Conservation (phyloP, 305 asterid species). For the Solanum hybrid region DNA sequence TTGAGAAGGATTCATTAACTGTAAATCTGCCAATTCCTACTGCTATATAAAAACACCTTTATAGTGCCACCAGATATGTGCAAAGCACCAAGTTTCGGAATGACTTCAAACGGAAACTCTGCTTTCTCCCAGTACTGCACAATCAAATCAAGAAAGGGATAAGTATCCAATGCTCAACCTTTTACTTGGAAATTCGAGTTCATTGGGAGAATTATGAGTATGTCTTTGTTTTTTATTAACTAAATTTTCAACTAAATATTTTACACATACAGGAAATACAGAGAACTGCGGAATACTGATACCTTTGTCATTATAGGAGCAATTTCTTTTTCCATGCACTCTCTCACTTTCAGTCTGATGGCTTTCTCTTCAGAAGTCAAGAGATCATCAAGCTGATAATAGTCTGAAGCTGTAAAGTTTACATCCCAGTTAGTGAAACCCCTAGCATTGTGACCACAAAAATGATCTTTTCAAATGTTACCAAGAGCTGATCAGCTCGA, state of each 20-base stretch:
- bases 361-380: slow-evolving; percentile 23
- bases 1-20: neutral
- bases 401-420: slow-evolving; percentile 29
- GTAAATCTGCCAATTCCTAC: neutral
- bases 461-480: neutral
- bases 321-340: slow-evolving; percentile 36
- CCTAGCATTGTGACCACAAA: neutral
- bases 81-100: slow-evolving; percentile 83
- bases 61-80: slow-evolving; percentile 75
- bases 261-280: neutral
- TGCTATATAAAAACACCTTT: slow-evolving; percentile 39
- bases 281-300: neutral
- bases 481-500: neutral
- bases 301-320: slow-evolving; percentile 38
- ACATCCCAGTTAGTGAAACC: neutral
- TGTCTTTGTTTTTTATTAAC: neutral
- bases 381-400: slow-evolving; percentile 36
- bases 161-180: neutral
- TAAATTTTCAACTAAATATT: neutral
- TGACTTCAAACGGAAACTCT: slow-evolving; percentile 85
- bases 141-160: neutral
- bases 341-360: slow-evolving; percentile 26
- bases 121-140: slow-evolving; percentile 94
- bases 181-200: neutral
- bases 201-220: neutral